Base-by-base conservation (phyloP, 306 rosid species). In the Castanopsis chinensis region DNA sequence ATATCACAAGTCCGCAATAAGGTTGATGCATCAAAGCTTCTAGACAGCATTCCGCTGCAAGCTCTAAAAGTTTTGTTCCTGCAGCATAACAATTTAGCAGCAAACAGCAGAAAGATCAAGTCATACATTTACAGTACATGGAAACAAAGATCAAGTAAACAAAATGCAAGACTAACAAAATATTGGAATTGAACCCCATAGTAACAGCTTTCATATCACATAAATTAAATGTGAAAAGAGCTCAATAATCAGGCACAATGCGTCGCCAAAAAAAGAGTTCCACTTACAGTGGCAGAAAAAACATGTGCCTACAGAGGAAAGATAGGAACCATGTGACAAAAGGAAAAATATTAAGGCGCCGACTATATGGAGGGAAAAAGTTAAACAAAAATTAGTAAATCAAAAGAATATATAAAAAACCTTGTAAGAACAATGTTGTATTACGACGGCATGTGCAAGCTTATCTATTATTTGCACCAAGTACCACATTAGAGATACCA, bases 11-110 rank as follows among this genome's bases (percentile, higher is more conserved):
- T 49, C 53, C 69, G 74, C 41, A 23, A 76, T 76, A 72, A 73
- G 59, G 61, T 68, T 76, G 80, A 70, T 20, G 67, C 72, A 74
- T 60, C 61, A 32, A 73, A 80, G 71, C 73, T 60, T 83, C 77
- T 21, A 74, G 51, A 53, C 45, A 73, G 81, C 70, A 23, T 27
- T 74, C 18, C 60, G 52, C 73, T 45, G 72, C 69, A 73, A 73
- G 15, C 28, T 54, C 71, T 54, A 35, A 25, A 54, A n/a, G 71
- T 63, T 77, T 73, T 45, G 71, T 69, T 71, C 71, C 79, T 78
- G 52, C 58, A 53, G 55, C 30, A 49, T 64, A 64, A 54, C 35
- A 61, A 49, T 23, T 45, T 25, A 82, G 43, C 64, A 21, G 37
- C 68, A 79, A 64, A 75, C 54, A 67, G 17, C 37, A 57, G 19